Evolutionary conservation across 1,139 yeast genomes (phyloP).

Genomic region (Kurtzmaniella quercitrusa): DNA sequence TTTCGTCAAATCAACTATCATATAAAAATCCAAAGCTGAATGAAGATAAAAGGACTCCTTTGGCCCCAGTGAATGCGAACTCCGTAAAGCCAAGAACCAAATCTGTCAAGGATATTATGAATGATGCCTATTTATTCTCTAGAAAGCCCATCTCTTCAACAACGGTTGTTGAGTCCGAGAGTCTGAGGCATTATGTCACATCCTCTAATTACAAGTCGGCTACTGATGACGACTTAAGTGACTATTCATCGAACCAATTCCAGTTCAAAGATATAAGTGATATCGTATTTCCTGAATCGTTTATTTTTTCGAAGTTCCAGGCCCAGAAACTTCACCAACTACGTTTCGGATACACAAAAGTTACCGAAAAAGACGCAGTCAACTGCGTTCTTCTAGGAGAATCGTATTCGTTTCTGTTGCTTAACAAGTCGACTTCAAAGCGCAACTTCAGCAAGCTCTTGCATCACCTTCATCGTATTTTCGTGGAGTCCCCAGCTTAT

Average conservation of each 20-base stretch:
- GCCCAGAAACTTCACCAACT: conserved; percentile 19
- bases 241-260: not conserved
- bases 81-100: not conserved
- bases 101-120: conserved; percentile 10
- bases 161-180: conserved; percentile 36
- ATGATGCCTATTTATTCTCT: conserved; percentile 19
- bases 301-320: conserved; percentile 18
- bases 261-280: conserved; percentile 7
- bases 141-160: conserved; percentile 31
- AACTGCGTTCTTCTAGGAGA: conserved; percentile 17
- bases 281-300: conserved; percentile 11
- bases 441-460: conserved; percentile 15
- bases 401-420: conserved; percentile 22
- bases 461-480: conserved; percentile 12
- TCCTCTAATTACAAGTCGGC: not conserved
- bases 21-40: not conserved
- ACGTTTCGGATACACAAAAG: conserved; percentile 21
- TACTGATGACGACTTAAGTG: not conserved
- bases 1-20: not conserved
- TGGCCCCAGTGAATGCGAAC: not conserved
- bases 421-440: conserved; percentile 20
- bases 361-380: conserved; percentile 17
- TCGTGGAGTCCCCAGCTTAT: conserved; percentile 9
- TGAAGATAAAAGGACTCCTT: not conserved
- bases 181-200: conserved; percentile 16